These are phyloP conservation scores for Eleusine coracana DNA, from an alignment of 176 grass and related monocot species.

Conservation along the genomic window DNA sequence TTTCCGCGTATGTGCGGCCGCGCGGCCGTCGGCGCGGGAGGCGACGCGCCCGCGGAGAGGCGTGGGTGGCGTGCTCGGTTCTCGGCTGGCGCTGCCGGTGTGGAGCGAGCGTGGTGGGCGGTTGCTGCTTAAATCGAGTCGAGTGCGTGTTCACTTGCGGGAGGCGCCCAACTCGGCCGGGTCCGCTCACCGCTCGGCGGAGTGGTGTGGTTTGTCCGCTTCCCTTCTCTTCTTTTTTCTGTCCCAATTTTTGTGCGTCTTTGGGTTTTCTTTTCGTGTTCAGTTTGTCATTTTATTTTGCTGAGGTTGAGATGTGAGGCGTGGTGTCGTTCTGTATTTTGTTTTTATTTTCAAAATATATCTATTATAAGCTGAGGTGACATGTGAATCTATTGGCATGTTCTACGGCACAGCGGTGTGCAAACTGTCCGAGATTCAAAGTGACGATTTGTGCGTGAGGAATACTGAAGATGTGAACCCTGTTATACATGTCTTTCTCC, in stretches of 20 bases:
- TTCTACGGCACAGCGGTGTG: neutral
- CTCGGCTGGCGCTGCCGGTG: slow-evolving; percentile 11
- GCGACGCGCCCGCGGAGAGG: slow-evolving; percentile 15
- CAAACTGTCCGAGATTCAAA: neutral
- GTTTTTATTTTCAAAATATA: neutral
- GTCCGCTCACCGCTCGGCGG: slow-evolving; percentile 14
- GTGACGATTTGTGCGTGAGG: neutral
- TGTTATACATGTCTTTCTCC: neutral
- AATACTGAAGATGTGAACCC: neutral
- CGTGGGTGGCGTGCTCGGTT: neutral
- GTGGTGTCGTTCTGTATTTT: neutral
- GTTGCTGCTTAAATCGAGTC: slow-evolving; percentile 47
- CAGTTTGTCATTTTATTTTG: neutral
- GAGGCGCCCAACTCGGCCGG: neutral
- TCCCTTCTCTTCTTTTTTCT: neutral
- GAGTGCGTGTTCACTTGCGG: neutral
- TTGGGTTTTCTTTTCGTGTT: neutral
- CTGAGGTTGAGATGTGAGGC: neutral
- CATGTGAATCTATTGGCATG: neutral
- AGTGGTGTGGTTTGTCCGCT: neutral
- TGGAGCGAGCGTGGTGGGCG: slow-evolving; percentile 8
- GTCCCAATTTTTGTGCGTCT: neutral
- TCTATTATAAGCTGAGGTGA: neutral
- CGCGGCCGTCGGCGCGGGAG: neutral
- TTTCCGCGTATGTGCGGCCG: neutral